These are phyloP conservation scores for Globisporangium nagaii DNA, from an alignment of 352 stramenopile genomes.

Conservation along the genomic window DNA sequence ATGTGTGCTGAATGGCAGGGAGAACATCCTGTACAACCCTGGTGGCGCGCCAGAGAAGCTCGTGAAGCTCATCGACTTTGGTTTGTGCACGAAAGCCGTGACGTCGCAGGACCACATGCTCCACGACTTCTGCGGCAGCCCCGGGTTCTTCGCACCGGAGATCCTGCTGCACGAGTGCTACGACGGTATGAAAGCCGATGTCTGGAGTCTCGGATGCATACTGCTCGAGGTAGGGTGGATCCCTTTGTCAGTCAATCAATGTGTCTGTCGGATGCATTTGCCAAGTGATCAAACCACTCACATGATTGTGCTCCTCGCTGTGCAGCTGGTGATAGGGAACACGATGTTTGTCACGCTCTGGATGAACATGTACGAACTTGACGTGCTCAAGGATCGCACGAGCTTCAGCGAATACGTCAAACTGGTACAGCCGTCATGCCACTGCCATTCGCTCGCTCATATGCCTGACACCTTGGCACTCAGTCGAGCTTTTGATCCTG, in stretches of 20 bases:
- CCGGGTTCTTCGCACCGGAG: constrained; percentile 84
- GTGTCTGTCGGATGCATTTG: background rate
- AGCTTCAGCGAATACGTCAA: constrained; percentile 40
- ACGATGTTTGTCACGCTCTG: constrained; percentile 74
- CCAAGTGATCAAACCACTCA: too few relatives aligned
- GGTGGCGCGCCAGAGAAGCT: constrained; percentile 14
- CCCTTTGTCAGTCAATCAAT: background rate
- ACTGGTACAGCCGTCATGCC: background rate
- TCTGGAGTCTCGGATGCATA: constrained; percentile 86
- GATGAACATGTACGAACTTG: constrained; percentile 80
- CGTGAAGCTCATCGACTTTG: constrained; percentile 83
- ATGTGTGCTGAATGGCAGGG: constrained; percentile 18
- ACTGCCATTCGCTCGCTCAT: background rate
- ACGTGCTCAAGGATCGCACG: constrained; percentile 58
- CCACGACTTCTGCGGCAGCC: constrained; percentile 73
- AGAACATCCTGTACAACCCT: constrained; percentile 66
- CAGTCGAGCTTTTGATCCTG: background rate
- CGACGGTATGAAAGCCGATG: constrained; percentile 68
- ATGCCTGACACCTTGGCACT: too few relatives aligned
- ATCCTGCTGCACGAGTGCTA: constrained; percentile 63
- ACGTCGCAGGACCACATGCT: constrained; percentile 31
- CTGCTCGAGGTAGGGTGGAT: constrained; percentile 50
- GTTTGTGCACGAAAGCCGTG: constrained; percentile 50
- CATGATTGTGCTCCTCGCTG: too few relatives aligned
- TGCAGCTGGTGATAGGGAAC: constrained; percentile 72